Percentiles rank a stretch among this genome's conserved stretches.
phyloP scores from a whole-genome alignment of 2,329 filamentous ascomycete genomes.

The Calonectria honghensis region DNA sequence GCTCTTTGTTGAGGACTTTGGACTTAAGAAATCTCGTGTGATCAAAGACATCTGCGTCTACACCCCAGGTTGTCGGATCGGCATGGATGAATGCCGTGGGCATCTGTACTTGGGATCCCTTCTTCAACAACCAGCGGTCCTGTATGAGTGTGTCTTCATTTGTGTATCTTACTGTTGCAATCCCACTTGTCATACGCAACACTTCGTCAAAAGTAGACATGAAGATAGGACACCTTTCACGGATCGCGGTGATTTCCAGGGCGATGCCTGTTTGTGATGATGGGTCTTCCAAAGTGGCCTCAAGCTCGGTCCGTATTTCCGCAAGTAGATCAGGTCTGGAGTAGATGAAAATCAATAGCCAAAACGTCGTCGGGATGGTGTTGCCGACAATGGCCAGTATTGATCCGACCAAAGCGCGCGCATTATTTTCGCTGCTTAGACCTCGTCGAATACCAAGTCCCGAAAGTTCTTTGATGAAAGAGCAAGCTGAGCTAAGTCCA shows the following conservation, averaged over 20 bases:
- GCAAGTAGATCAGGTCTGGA: slow-evolving; percentile 35
- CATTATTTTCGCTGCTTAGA: slow-evolving; percentile 48
- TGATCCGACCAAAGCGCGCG: slow-evolving; percentile 45
- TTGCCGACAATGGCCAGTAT: slow-evolving; percentile 49
- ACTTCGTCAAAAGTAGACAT: slow-evolving; percentile 48
- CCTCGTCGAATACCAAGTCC: slow-evolving; percentile 42
- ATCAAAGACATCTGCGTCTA: slow-evolving; percentile 45
- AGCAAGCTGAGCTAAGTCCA: slow-evolving; percentile 42
- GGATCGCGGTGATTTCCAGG: slow-evolving; percentile 37
- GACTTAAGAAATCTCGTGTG: slow-evolving; percentile 44
- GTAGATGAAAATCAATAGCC: slow-evolving; percentile 42
- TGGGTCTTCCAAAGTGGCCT: slow-evolving; percentile 32
- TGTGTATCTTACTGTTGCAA: slow-evolving; percentile 47
- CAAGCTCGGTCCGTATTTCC: slow-evolving; percentile 38
- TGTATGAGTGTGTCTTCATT: slow-evolving; percentile 46
- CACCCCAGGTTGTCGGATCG: slow-evolving; percentile 45
- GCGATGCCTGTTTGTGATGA: neutral
- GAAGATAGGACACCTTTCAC: slow-evolving; percentile 42
- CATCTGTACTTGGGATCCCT: slow-evolving; percentile 50
- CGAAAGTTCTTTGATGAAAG: slow-evolving; percentile 45
- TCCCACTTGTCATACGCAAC: slow-evolving; percentile 46
- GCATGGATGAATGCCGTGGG: slow-evolving; percentile 49
- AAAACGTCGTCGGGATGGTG: slow-evolving; percentile 47
- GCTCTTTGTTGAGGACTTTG: slow-evolving; percentile 41
- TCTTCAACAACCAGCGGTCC: slow-evolving; percentile 46